Evolutionary conservation across 768 basidiomycete genomes (phyloP).

Genomic region (Leccinum variicolor): DNA sequence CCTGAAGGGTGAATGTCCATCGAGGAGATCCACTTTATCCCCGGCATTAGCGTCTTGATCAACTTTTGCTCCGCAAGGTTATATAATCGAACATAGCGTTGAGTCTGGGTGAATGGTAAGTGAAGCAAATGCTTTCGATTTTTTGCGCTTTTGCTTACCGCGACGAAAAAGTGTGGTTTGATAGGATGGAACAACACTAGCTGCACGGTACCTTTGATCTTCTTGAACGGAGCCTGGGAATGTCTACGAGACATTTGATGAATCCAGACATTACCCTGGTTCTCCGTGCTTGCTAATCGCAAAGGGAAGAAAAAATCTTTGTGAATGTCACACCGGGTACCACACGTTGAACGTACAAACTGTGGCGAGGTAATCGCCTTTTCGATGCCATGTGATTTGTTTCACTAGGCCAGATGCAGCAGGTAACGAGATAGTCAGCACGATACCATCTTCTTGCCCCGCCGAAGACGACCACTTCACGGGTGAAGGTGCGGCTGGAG

Average conservation of each 20-base stretch:
- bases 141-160: conserved; percentile 53
- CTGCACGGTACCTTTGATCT: conserved; percentile 88
- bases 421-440: conserved; percentile 61
- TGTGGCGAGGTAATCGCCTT: conserved; percentile 93
- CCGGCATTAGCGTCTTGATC: conserved; percentile 91
- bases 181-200: conserved; percentile 90
- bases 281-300: conserved; percentile 56
- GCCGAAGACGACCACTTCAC: conserved; percentile 66
- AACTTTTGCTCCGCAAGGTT: conserved; percentile 92
- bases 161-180: conserved; percentile 96
- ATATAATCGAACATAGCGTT: conserved; percentile 94
- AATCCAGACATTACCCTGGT: conserved; percentile 87
- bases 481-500: conserved; percentile 55
- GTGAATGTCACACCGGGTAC: conserved; percentile 3
- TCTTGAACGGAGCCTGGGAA: conserved; percentile 97
- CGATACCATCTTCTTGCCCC: conserved; percentile 48
- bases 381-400: conserved; percentile 89
- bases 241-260: conserved; percentile 92
- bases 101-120: conserved; percentile 56
- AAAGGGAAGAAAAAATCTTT: conserved; percentile 5
- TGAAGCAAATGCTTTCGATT: conserved; percentile 10
- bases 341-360: conserved; percentile 68
- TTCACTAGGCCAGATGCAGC: conserved; percentile 65
- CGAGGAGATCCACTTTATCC: conserved; percentile 95
- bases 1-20: conserved; percentile 97